Evolutionary conservation across 2,329 filamentous ascomycete species (phyloP).

Genomic region (Aspergillus aculeatus): DNA sequence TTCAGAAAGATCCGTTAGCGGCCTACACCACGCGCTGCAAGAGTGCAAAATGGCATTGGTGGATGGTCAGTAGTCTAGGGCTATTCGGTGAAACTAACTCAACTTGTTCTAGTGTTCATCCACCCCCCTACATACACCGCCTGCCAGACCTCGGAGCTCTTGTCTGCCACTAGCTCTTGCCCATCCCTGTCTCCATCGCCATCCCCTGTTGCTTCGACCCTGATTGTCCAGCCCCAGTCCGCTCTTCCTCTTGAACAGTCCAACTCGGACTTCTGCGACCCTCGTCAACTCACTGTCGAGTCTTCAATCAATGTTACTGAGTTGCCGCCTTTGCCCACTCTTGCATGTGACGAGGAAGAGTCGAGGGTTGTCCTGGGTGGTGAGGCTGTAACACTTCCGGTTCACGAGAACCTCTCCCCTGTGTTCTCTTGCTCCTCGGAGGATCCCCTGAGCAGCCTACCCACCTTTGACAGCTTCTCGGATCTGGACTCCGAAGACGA

Average conservation of each 20-base stretch:
- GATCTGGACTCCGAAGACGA: constrained; percentile 91
- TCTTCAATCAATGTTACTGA: constrained; percentile 54
- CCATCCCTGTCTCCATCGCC: constrained; percentile 86
- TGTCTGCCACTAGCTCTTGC: constrained; percentile 67
- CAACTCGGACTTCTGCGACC: constrained; percentile 85
- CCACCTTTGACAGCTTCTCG: constrained; percentile 79
- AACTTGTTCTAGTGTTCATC: constrained; percentile 57
- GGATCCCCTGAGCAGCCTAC: constrained; percentile 60
- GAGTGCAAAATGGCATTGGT: not conserved
- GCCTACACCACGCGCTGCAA: constrained; percentile 10
- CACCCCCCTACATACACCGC: constrained; percentile 65
- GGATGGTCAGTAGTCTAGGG: constrained; percentile 9
- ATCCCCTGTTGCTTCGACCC: constrained; percentile 68
- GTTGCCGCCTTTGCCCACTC: constrained; percentile 58
- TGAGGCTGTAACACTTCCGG: constrained; percentile 37
- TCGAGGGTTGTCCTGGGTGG: constrained; percentile 38
- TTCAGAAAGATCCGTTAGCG: not conserved
- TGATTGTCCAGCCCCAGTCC: constrained; percentile 75
- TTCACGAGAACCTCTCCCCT: constrained; percentile 38
- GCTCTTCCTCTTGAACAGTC: constrained; percentile 60
- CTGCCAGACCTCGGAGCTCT: constrained; percentile 65
- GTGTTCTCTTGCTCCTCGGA: constrained; percentile 45
- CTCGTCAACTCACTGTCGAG: constrained; percentile 78
- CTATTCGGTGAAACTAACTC: constrained; percentile 27
- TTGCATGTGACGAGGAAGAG: constrained; percentile 49